Evolutionary conservation across 768 basidiomycete species (phyloP).

Genomic region (Daedalea quercina): DNA sequence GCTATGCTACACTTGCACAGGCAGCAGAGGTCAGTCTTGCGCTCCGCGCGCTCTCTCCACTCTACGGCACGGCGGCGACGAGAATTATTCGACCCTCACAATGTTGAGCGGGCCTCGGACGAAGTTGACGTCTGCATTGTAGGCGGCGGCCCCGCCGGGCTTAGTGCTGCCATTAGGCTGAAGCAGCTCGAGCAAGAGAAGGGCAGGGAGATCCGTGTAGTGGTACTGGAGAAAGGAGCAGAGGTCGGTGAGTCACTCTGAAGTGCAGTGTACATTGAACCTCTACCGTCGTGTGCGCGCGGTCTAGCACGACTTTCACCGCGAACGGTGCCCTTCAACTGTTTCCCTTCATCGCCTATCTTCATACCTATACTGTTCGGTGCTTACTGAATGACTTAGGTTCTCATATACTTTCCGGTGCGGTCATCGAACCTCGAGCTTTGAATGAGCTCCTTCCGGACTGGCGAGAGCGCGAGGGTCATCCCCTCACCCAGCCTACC

Average conservation of each 20-base stretch:
- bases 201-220: conserved; percentile 79
- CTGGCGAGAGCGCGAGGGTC: conserved; percentile 60
- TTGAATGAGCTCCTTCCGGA: conserved; percentile 86
- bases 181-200: conserved; percentile 85
- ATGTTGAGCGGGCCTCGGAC: conserved; percentile 81
- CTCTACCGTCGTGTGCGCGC: too few relatives aligned
- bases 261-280: not conserved
- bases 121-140: conserved; percentile 97
- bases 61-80: conserved; percentile 21
- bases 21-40: not conserved
- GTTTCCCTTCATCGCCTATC: too few relatives aligned
- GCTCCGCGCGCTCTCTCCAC: conserved; percentile 17
- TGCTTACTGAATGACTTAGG: conserved; percentile 37
- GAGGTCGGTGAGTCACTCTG: conserved; percentile 71
- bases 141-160: conserved; percentile 91
- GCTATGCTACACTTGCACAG: not conserved
- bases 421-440: conserved; percentile 89
- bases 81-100: conserved; percentile 43
- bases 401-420: conserved; percentile 91
- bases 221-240: conserved; percentile 90
- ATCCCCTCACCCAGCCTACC: conserved; percentile 79
- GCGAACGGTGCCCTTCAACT: too few relatives aligned
- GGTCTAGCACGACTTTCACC: too few relatives aligned
- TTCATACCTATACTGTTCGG: too few relatives aligned
- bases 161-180: conserved; percentile 91